Conservation (phyloP, 306 rosid genomes). For the Ormosia semicastrata region DNA sequence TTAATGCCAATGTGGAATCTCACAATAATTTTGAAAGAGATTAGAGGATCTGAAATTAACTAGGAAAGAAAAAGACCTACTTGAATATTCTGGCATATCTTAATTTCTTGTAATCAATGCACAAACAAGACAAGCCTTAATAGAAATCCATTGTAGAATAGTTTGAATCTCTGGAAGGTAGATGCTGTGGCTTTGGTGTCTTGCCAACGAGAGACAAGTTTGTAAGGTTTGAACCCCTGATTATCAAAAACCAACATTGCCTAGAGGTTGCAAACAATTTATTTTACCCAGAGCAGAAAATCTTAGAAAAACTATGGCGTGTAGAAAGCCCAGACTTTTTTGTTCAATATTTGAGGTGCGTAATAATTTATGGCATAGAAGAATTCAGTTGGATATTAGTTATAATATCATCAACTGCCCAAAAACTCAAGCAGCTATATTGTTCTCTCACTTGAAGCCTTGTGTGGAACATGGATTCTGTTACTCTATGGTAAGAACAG, state of each 20-base stretch:
- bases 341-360: neutral
- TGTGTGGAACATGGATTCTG: neutral
- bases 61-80: neutral
- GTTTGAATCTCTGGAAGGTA: neutral
- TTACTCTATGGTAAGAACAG: neutral
- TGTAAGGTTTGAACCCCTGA: neutral
- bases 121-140: neutral
- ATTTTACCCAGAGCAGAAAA: neutral
- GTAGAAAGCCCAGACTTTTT: neutral
- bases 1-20: neutral
- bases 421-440: neutral
- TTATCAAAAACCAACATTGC: neutral
- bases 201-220: neutral
- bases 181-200: neutral
- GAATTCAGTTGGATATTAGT: neutral
- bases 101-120: neutral
- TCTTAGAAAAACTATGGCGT: neutral
- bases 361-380: neutral
- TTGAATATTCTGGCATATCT: neutral
- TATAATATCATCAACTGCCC: neutral
- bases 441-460: neutral
- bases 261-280: neutral
- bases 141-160: neutral
- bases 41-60: neutral
- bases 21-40: neutral